Percentiles rank a stretch among this genome's conserved stretches.
Evolutionary conservation across 352 stramenopile genomes (phyloP).

Genomic region (Globisporangium nunn): DNA sequence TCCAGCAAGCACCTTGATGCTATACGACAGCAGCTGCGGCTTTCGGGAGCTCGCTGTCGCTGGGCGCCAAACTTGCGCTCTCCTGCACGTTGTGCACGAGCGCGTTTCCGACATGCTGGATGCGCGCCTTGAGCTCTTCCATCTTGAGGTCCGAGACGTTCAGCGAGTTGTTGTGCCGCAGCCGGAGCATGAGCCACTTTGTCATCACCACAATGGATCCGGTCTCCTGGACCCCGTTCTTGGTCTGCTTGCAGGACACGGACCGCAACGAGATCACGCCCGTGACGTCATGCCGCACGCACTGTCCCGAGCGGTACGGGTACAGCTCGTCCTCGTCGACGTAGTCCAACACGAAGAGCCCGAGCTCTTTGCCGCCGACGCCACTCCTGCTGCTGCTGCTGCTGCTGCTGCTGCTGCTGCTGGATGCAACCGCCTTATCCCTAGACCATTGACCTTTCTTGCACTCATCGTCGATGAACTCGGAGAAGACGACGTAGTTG

Average conservation of each 20-base stretch:
- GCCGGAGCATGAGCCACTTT: slow-evolving; percentile 13
- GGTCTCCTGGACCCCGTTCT: slow-evolving; percentile 2
- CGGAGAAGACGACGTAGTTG: slow-evolving; percentile 17
- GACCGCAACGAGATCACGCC: slow-evolving; percentile 12
- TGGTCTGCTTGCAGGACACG: slow-evolving; percentile 2
- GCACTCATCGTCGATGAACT: slow-evolving; percentile 7
- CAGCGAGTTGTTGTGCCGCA: slow-evolving; percentile 12
- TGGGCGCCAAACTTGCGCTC: not conserved
- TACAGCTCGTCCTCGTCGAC: slow-evolving; percentile 33
- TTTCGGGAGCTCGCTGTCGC: not conserved
- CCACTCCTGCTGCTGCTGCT: not conserved
- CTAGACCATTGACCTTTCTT: slow-evolving; percentile 8
- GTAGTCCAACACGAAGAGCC: slow-evolving; percentile 19
- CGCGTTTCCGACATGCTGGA: slow-evolving; percentile 6
- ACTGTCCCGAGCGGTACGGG: slow-evolving; percentile 22
- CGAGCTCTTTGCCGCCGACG: slow-evolving; percentile 12
- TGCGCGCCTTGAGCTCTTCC: slow-evolving; percentile 11
- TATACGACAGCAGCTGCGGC: slow-evolving; percentile 3
- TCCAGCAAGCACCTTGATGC: not conserved
- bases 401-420: not conserved
- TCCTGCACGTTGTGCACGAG: slow-evolving; percentile 8
- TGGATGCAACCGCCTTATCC: not conserved
- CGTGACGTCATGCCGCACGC: slow-evolving; percentile 23
- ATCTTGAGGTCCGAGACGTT: slow-evolving; percentile 5
- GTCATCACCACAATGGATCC: slow-evolving; percentile 12